These are phyloP conservation scores for Selaginella tamariscina DNA, from an alignment of 75 land plant genomes.

Conservation along the genomic window DNA sequence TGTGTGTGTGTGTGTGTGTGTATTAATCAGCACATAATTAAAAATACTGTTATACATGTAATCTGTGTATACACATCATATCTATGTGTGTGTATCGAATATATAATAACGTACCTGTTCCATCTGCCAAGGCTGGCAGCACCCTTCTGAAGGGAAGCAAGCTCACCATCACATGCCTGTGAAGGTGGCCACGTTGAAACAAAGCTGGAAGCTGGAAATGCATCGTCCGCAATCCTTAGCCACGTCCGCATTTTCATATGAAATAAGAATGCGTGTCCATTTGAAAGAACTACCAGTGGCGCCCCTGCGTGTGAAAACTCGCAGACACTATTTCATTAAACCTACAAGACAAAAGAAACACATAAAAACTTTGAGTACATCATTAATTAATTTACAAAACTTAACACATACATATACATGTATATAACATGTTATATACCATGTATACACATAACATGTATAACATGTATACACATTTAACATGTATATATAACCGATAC, in stretches of 20 bases:
- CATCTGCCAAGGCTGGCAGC: constrained; percentile 61
- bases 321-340: constrained; percentile 68
- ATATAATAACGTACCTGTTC: constrained; percentile 58
- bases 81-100: no score
- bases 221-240: constrained; percentile 89
- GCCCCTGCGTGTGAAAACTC: constrained; percentile 74
- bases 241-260: constrained; percentile 76
- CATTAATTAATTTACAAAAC: neutral
- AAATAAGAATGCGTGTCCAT: constrained; percentile 84
- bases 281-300: constrained; percentile 77
- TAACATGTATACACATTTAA: no score
- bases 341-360: constrained; percentile 29
- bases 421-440: neutral
- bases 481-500: no score
- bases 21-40: no score
- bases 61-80: no score
- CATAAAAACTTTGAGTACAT: neutral
- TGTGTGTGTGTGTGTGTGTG: no score
- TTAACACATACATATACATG: neutral
- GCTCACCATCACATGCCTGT: constrained; percentile 49
- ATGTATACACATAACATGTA: constrained; percentile 2
- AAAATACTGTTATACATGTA: no score
- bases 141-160: constrained; percentile 80
- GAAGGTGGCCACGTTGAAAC: constrained; percentile 66
- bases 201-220: constrained; percentile 83